Evolutionary conservation across 1,284 basidiomycete genomes (phyloP), one percentile per base, ranked within the genome.

Genomic region (Rhodotorula mucilaginosa): DNA sequence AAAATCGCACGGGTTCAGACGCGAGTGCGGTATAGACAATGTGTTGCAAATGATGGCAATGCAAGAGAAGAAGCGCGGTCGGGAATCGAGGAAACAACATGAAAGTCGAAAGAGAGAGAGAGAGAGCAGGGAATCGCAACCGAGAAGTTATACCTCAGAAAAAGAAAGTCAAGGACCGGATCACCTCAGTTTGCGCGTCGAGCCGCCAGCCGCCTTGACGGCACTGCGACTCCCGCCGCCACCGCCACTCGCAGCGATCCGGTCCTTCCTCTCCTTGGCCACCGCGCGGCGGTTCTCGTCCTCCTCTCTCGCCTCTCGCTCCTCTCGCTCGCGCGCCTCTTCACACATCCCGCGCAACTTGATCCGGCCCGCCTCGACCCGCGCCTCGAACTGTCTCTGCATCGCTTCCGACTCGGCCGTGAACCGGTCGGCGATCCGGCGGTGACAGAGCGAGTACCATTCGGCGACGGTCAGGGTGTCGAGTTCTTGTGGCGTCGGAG

Each of bases 311-410:
- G 61, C 58, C 39, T 67, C 65, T 6, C 26, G 48, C 49, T 72
- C 70, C 31, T 72, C 65, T 23, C 65, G 49, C 65, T 26, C 31
- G 39, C 64, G 51, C 21, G 71, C 71, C 48, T 72, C 68, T 13
- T 23, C 29, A 7, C 58, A 21, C 71, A 72, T 64, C 12, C 16
- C 46, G 10, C 58, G 47, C 10, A 72, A 31, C 46, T 34, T 51
- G 48, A 15, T 46, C 13, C 54, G n/a, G 2, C 61, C 71, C 18
- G 48, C 57, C 12, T 47, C 58, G 31, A 69, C 15, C 15, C 71
- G 31, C 47, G 54, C 60, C 5, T 61, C 68, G 29, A 72, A 46
- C 31, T 19, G 19, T 1, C 5, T 13, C 10, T 60, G 61, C 57
- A 54, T 19, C 18, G n/a, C 49, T 18, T 13, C 46, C 31, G 31